phyloP scores from a whole-genome alignment of 164 flowering plant genomes.

The Annona squamosa region DNA sequence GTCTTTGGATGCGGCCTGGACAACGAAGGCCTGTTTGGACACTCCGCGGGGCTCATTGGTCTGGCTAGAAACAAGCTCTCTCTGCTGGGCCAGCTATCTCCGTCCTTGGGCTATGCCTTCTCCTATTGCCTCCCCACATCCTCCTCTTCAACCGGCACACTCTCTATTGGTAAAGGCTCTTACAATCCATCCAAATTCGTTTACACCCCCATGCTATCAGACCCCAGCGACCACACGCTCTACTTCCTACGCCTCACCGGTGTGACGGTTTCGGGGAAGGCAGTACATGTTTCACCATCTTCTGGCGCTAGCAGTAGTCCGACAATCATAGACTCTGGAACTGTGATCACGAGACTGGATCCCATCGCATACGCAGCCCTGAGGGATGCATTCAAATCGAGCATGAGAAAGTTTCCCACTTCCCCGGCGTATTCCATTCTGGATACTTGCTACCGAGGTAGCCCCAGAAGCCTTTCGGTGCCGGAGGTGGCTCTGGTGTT shows the following conservation, averaged over 20 bases:
- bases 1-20: conserved; percentile 46
- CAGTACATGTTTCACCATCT: conserved; percentile 13
- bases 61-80: conserved; percentile 39
- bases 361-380: conserved; percentile 25
- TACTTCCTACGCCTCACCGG: conserved; percentile 28
- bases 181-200: conserved; percentile 9
- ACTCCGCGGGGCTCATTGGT: conserved; percentile 41
- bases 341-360: conserved; percentile 45
- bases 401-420: conserved; percentile 22
- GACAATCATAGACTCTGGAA: conserved; percentile 53
- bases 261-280: conserved; percentile 25
- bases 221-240: conserved; percentile 20
- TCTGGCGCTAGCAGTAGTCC: conserved; percentile 8
- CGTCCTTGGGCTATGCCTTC: conserved; percentile 30
- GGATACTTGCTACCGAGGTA: conserved; percentile 39
- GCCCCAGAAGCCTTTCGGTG: conserved; percentile 7
- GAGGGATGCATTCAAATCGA: conserved; percentile 16
- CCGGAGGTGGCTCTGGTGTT: conserved; percentile 30
- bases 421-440: conserved; percentile 28
- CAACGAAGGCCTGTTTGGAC: conserved; percentile 45
- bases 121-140: conserved; percentile 51
- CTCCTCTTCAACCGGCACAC: conserved; percentile 15
- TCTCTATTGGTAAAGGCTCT: conserved; percentile 26
- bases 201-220: conserved; percentile 39
- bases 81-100: conserved; percentile 26